Percentiles rank a stretch among this genome's conserved stretches.
Evolutionary conservation across 495 filamentous ascomycete species (phyloP).

Genomic region (Xylaria nigripes): DNA sequence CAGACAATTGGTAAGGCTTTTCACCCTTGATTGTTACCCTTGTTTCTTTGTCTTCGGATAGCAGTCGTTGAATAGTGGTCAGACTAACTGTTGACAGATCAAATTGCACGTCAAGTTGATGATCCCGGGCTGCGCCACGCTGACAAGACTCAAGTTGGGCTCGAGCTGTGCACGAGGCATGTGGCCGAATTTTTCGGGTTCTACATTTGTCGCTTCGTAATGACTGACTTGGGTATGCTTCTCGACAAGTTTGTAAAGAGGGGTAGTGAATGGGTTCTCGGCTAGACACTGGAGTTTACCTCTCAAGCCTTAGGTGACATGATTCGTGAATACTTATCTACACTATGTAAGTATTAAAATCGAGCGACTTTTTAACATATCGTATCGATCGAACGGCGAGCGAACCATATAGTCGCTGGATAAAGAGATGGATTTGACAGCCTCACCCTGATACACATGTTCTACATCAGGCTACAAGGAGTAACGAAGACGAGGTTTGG

Average conservation of each 20-base stretch:
- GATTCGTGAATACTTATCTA: neutral
- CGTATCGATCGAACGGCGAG: neutral
- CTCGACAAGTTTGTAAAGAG: slow-evolving; percentile 97
- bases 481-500: slow-evolving; percentile 5
- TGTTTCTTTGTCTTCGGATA: neutral
- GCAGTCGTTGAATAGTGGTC: neutral
- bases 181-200: slow-evolving; percentile 98
- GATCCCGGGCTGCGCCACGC: slow-evolving; percentile 79
- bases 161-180: slow-evolving; percentile 87
- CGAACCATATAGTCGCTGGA: neutral
- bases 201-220: slow-evolving; percentile 87
- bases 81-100: slow-evolving; percentile 50
- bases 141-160: slow-evolving; percentile 78
- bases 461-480: neutral
- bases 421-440: neutral
- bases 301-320: neutral
- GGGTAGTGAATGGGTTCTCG: slow-evolving; percentile 88
- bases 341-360: neutral
- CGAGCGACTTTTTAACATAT: neutral
- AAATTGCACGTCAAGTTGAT: slow-evolving; percentile 92
- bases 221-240: slow-evolving; percentile 75
- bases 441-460: neutral
- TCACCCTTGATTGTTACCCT: slow-evolving; percentile 12
- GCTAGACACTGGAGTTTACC: slow-evolving; percentile 9
- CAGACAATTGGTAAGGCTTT: slow-evolving; percentile 76